Conservation (phyloP, 371 early-diverging fungal genomes). For the Chytridium lagenaria region DNA sequence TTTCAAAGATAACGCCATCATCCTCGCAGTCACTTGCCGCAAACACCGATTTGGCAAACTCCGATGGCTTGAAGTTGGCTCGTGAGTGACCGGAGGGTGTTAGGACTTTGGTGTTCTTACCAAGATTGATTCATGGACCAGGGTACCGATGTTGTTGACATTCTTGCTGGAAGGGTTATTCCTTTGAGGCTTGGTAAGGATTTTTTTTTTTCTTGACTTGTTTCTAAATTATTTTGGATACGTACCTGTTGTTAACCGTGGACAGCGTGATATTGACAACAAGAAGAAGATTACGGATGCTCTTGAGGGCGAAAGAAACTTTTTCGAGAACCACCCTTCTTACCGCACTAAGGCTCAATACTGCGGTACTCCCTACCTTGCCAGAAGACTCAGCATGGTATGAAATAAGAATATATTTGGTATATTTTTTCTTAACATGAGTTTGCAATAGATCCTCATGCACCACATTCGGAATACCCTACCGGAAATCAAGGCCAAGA, state of each 20-base stretch:
- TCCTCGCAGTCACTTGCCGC: constrained; percentile 98
- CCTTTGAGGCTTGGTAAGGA: constrained; percentile 85
- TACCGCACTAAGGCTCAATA: constrained; percentile 95
- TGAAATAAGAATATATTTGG: neutral
- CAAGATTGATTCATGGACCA: constrained; percentile 99
- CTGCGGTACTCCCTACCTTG: constrained; percentile 98
- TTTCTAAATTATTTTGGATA: constrained; percentile 63
- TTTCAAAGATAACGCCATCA: constrained; percentile 94
- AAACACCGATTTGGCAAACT: constrained; percentile 98
- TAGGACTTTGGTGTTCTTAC: constrained; percentile 99
- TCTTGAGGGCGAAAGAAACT: constrained; percentile 85
- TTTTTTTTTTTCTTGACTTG: constrained; percentile 7
- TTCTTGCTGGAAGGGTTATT: constrained; percentile 95
- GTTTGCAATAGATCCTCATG: constrained; percentile 81
- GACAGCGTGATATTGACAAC: constrained; percentile 93
- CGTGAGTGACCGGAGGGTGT: constrained; percentile 96
- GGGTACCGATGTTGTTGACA: constrained; percentile 99
- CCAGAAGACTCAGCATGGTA: constrained; percentile 93
- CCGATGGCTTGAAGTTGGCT: constrained; percentile 96
- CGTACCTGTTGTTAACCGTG: constrained; percentile 96
- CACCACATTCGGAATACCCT: constrained; percentile 95
- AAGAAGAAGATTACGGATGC: constrained; percentile 89
- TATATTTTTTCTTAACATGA: neutral
- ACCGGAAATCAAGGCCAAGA: constrained; percentile 97
- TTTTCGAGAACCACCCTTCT: constrained; percentile 92